These are phyloP conservation scores for Pythium biforme DNA, from an alignment of 352 stramenopile species.

Conservation along the genomic window DNA sequence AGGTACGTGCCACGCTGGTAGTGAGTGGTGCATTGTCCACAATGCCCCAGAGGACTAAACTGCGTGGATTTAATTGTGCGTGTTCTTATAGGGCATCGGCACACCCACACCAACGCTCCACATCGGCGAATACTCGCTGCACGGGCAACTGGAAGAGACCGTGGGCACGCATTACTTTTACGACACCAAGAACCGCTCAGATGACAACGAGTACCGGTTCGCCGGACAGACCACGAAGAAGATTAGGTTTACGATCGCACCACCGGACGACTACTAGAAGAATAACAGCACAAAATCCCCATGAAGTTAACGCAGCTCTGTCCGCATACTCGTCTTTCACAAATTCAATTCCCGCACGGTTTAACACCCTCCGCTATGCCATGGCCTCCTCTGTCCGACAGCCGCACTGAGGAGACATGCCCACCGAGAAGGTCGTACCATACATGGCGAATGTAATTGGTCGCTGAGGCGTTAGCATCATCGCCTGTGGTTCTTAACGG, in stretches of 20 bases:
- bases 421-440: not conserved
- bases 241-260: conserved; percentile 80
- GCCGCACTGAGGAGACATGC: too few relatives aligned
- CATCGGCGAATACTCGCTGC: conserved; percentile 70
- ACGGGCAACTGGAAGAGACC: conserved; percentile 71
- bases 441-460: too few relatives aligned
- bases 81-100: conserved; percentile 54
- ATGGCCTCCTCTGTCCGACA: not conserved
- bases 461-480: too few relatives aligned
- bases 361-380: not conserved
- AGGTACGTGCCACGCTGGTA: conserved; percentile 36
- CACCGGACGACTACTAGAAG: conserved; percentile 50
- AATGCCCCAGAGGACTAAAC: too few relatives aligned
- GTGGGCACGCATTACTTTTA: conserved; percentile 82
- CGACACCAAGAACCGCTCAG: conserved; percentile 49
- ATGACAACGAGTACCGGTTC: conserved; percentile 52
- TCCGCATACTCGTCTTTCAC: conserved; percentile 4
- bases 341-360: conserved; percentile 13
- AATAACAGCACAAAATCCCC: not conserved
- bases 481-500: conserved; percentile 90
- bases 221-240: conserved; percentile 72
- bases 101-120: conserved; percentile 55
- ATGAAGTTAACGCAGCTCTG: not conserved
- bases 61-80: not conserved
- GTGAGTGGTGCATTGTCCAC: too few relatives aligned